Percentiles rank a stretch among this genome's conserved stretches.
phyloP scores from a whole-genome alignment of 495 filamentous ascomycete genomes.

The Astrothelium macrocarpum region DNA sequence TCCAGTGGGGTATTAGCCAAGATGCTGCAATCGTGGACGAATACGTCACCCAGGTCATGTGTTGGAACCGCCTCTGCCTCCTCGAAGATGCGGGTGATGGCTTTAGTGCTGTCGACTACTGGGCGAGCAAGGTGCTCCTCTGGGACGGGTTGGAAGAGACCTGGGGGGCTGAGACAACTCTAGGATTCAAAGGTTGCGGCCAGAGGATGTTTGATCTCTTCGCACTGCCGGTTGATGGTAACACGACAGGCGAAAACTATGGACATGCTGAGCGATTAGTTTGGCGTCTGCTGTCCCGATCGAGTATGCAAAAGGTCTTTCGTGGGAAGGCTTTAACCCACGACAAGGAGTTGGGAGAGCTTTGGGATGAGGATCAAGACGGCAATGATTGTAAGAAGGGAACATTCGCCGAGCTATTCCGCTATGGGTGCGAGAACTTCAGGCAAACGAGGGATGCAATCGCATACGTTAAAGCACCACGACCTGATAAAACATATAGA shows the following conservation, averaged over 20 bases:
- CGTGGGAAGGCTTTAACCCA: constrained; percentile 6
- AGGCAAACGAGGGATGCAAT: constrained; percentile 7
- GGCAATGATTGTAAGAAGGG: constrained; percentile 6
- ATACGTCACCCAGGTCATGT: constrained; percentile 9
- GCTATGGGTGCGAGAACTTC: constrained; percentile 8
- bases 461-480: constrained; percentile 9
- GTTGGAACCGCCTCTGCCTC: constrained; percentile 11
- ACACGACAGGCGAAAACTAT: constrained; percentile 5
- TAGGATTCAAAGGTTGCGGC: constrained; percentile 10
- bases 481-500: constrained; percentile 5
- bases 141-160: constrained; percentile 10
- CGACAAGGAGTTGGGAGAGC: constrained; percentile 1
- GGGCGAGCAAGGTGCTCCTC: constrained; percentile 7
- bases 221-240: constrained; percentile 6
- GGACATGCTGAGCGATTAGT: constrained; percentile 5
- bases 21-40: constrained; percentile 4
- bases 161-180: constrained; percentile 5
- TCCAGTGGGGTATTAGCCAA: constrained; percentile 9
- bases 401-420: constrained; percentile 10
- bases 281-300: constrained; percentile 9
- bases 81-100: constrained; percentile 11
- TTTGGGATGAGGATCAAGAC: constrained; percentile 10
- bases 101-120: constrained; percentile 9
- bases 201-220: constrained; percentile 9
- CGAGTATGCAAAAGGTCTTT: constrained; percentile 13